A percentile compares a stretch with the other conserved stretches of the same genome.
phyloP scores from a whole-genome alignment of 306 rosid genomes.

The Malus sylvestris region DNA sequence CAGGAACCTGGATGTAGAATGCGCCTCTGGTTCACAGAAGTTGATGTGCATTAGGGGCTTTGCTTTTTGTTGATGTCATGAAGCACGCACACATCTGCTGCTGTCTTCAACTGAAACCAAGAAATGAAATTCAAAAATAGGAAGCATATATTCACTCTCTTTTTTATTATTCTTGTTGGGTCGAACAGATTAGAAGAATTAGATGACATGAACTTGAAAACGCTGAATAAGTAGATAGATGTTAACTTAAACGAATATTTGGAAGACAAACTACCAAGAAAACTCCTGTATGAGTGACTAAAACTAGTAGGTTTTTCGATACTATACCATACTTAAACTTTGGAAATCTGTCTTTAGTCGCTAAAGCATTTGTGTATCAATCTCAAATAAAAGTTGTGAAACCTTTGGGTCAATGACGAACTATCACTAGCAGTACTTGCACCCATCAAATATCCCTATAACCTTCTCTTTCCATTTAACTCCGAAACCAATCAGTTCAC shows the following conservation, averaged over 20 bases:
- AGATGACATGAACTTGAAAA: background rate
- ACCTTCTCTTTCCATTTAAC: too few species aligned
- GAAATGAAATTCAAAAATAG: background rate
- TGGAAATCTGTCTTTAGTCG: too few species aligned
- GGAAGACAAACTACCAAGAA: background rate
- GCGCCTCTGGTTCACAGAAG: background rate
- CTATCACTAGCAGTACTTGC: too few species aligned
- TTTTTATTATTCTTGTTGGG: too few species aligned
- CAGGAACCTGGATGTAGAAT: background rate
- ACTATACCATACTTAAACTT: too few species aligned
- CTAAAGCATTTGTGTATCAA: too few species aligned
- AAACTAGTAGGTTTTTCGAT: background rate
- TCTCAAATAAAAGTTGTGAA: too few species aligned
- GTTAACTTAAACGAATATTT: background rate
- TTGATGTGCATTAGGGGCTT: slow-evolving; percentile 28
- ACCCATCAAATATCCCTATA: too few species aligned
- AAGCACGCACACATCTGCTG: slow-evolving; percentile 56
- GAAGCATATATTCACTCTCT: background rate
- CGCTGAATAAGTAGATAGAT: background rate
- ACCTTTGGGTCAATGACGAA: too few species aligned
- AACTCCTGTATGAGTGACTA: background rate
- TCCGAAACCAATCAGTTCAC: too few species aligned
- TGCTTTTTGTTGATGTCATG: slow-evolving; percentile 54
- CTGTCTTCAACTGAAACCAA: slow-evolving; percentile 64
- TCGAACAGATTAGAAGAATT: background rate